Conservation (phyloP, 2,329 filamentous ascomycete genomes). For the Aspergillus sp. region DNA sequence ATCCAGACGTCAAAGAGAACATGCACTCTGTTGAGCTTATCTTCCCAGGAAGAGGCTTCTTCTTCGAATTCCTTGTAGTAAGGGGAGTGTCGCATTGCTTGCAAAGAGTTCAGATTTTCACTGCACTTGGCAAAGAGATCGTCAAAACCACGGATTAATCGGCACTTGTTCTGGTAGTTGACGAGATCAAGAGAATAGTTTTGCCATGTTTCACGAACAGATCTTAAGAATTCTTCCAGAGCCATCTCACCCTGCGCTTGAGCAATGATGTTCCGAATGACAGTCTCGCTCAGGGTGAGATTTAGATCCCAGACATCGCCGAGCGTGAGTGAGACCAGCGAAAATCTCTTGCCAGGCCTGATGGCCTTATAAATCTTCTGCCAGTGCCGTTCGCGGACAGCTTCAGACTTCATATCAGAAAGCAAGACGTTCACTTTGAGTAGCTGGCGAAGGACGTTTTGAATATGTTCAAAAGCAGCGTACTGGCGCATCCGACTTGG, state of each 20-base stretch:
- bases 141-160: constrained; percentile 95
- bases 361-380: constrained; percentile 95
- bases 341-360: constrained; percentile 90
- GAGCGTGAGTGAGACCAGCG: constrained; percentile 89
- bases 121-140: constrained; percentile 98
- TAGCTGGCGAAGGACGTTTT: constrained; percentile 81
- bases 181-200: constrained; percentile 93
- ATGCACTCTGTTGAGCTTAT: constrained; percentile 95
- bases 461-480: constrained; percentile 98
- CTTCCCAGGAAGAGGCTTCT: constrained; percentile 94
- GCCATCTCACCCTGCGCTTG: constrained; percentile 99
- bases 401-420: constrained; percentile 90
- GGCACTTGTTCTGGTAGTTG: constrained; percentile 96
- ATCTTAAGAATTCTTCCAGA: constrained; percentile 92
- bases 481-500: constrained; percentile 98
- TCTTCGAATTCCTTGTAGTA: constrained; percentile 99
- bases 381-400: constrained; percentile 95
- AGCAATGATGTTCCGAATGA: constrained; percentile 88
- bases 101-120: constrained; percentile 94
- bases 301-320: constrained; percentile 98
- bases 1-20: constrained; percentile 99
- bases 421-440: constrained; percentile 89
- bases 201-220: constrained; percentile 95
- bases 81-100: constrained; percentile 97
- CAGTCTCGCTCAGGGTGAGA: constrained; percentile 77